Evolutionary conservation across 257 asterid species (phyloP), one percentile per base, ranked within the genome.

Genomic region (Leonotis leonurus): DNA sequence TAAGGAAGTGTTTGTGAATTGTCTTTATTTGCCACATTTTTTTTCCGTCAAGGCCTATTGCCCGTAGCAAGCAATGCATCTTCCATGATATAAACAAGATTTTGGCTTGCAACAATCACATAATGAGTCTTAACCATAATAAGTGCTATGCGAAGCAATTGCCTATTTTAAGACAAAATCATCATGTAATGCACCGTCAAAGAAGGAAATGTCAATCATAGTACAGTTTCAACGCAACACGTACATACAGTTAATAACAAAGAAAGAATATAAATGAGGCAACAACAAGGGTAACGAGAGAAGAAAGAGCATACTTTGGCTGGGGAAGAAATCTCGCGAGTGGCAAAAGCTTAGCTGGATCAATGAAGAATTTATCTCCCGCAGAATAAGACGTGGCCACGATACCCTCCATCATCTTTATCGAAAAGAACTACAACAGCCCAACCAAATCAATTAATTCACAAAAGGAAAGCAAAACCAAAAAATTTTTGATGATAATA

Each of bases 281-380:
- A 43, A 13, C 0, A 43, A 43, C 11, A 2, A 10, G 11, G 4
- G n/a, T 35, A 5, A 35, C 9, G n/a, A n/a, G 65, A 8, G 14
- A 50, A 30, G 22, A 71, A 25, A 43, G 14, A 40, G 4, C 39
- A 45, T 10, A 37, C 96, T 90, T 90, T 0, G 96, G 96, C 71
- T 75, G 96, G 30, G 90, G 40, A 57, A 87, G 86, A 57, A 90
- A 90, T 83, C 96, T 81, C 14, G 95, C 37, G 3, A 87, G 86
- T 0, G 97, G 96, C 80, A 90, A 73, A 40, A 90, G 95, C 83
- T 90, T 90, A 44, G 91, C 87, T 0, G 97, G 97, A 69, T 93
- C 99, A 43, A 89, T 93, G 79, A 16, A 89, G 87, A 93, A 93
- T 79, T 93, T 89, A 54, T 93, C 99, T 0, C 97, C 97, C 0